Percentiles rank a stretch among this genome's conserved stretches.
These are phyloP conservation scores for Candolleomyces aberdarensis DNA, from an alignment of 768 basidiomycete genomes.

Conservation along the genomic window DNA sequence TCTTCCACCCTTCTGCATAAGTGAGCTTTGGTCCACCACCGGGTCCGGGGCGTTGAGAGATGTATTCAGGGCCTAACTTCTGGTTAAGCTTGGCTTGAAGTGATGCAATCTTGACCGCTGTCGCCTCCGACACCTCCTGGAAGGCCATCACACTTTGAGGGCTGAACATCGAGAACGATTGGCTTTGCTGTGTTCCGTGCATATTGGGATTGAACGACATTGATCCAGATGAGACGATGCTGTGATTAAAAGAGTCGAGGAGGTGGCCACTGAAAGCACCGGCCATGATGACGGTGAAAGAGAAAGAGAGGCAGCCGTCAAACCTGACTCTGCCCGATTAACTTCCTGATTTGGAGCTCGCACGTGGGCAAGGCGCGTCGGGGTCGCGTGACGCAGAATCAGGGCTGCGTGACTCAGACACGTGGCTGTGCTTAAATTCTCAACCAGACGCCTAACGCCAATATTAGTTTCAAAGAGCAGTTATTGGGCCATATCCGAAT, in stretches of 20 bases:
- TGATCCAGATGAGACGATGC: slow-evolving; percentile 45
- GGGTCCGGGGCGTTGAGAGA: slow-evolving; percentile 86
- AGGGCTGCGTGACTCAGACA: too few species aligned
- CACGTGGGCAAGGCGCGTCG: background rate
- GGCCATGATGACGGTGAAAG: slow-evolving; percentile 39
- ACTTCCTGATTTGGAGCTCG: background rate
- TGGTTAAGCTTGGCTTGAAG: slow-evolving; percentile 81
- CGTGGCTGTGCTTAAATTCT: too few species aligned
- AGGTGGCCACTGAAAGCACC: slow-evolving; percentile 60
- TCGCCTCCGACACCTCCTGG: slow-evolving; percentile 51
- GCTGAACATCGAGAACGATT: slow-evolving; percentile 28
- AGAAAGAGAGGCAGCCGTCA: background rate
- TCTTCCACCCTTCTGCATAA: slow-evolving; percentile 97
- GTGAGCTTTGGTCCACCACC: slow-evolving; percentile 85
- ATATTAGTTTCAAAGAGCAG: too few species aligned
- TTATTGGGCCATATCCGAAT: too few species aligned
- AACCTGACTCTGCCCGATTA: background rate
- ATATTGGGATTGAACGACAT: slow-evolving; percentile 61
- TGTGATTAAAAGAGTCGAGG: slow-evolving; percentile 39
- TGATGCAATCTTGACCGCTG: slow-evolving; percentile 60
- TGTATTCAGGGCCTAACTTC: slow-evolving; percentile 91
- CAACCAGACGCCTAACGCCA: too few species aligned
- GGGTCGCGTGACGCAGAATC: background rate
- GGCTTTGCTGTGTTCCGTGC: slow-evolving; percentile 45
- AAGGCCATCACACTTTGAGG: slow-evolving; percentile 13